phyloP scores from a whole-genome alignment of 2,329 filamentous ascomycete genomes.

The Aspergillus fumigatiaffinis region DNA sequence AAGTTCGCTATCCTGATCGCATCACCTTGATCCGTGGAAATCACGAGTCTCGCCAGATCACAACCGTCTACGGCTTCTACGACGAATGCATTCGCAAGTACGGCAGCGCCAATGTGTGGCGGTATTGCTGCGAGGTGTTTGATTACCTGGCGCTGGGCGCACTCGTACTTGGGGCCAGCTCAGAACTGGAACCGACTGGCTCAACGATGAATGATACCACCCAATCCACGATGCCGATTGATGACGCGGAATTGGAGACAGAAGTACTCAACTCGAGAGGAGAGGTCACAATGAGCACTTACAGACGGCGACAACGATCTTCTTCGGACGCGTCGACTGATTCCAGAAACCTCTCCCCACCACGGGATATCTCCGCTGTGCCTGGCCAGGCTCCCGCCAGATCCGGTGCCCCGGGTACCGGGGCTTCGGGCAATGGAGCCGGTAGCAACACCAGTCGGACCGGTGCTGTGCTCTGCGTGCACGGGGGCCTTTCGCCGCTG shows the following conservation, averaged over 20 bases:
- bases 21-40: slow-evolving; percentile 95
- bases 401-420: slow-evolving; percentile 73
- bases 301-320: slow-evolving; percentile 29
- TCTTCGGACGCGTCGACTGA: slow-evolving; percentile 34
- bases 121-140: slow-evolving; percentile 96
- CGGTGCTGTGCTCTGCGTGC: slow-evolving; percentile 89
- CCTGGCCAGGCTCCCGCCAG: slow-evolving; percentile 45
- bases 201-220: slow-evolving; percentile 43
- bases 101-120: slow-evolving; percentile 93
- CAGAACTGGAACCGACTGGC: slow-evolving; percentile 58
- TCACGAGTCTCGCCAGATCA: slow-evolving; percentile 95
- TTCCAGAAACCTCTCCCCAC: slow-evolving; percentile 36
- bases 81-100: slow-evolving; percentile 96
- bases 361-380: slow-evolving; percentile 42
- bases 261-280: slow-evolving; percentile 86
- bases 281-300: slow-evolving; percentile 63
- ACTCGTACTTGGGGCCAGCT: slow-evolving; percentile 79
- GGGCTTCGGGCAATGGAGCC: slow-evolving; percentile 66
- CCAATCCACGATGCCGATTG: slow-evolving; percentile 49
- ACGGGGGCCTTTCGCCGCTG: slow-evolving; percentile 85
- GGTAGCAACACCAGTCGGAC: slow-evolving; percentile 53
- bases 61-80: slow-evolving; percentile 96
- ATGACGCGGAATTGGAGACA: slow-evolving; percentile 77
- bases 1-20: slow-evolving; percentile 94
- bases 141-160: slow-evolving; percentile 92